Evolutionary conservation across 306 rosid genomes (phyloP), one percentile per base, ranked within the genome.

Genomic region (Malus orientalis): DNA sequence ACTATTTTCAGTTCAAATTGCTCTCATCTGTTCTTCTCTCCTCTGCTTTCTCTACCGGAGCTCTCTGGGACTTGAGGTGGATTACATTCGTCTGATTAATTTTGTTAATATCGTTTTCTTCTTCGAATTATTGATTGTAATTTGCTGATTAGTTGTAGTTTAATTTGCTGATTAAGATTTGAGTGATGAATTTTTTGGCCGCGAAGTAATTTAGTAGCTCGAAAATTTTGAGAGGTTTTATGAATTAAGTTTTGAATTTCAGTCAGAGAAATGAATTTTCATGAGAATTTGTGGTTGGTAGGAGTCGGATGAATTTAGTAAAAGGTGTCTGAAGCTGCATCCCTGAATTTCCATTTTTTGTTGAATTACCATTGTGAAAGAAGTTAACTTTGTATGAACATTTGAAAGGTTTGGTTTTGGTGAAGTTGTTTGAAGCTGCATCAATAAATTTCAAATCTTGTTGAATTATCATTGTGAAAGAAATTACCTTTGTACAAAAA

Each of bases 11-110:
- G 74, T 19, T 19, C 1, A 19, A 18, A 38, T 22, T 3, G 16
- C 1, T 33, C 13, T 57, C 42, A 38, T 10, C 42, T 38, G 7
- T 0, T 38, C 10, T 0, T 1, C 42, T 0, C 0, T 0, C 0
- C 42, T 38, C 42, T 38, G 42, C 42, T 38, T 38, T 38, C 42
- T 10, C 42, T 0, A 1, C 0, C 42, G 9, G 42, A 7, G 42
- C 42, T 38, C 42, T 1, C 42, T 6, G 42, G 18, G 54, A 27
- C 67, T 80, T 20, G 15, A 60, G 83, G 80, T 74, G 51, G 47
- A 58, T 22, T 16, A 13, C 42, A 38, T 38, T 38, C 0, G 10
- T 38, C 42, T 38, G 9, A 38, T 38, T 36, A 36, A 4, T 53
- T 38, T 11, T 36, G 5, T 61, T 27, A 61, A 27, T 14, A 1